Evolutionary conservation across 2,329 filamentous ascomycete genomes (phyloP), one percentile per base, ranked within the genome.

Genomic region (Rasamsonia emersonii): DNA sequence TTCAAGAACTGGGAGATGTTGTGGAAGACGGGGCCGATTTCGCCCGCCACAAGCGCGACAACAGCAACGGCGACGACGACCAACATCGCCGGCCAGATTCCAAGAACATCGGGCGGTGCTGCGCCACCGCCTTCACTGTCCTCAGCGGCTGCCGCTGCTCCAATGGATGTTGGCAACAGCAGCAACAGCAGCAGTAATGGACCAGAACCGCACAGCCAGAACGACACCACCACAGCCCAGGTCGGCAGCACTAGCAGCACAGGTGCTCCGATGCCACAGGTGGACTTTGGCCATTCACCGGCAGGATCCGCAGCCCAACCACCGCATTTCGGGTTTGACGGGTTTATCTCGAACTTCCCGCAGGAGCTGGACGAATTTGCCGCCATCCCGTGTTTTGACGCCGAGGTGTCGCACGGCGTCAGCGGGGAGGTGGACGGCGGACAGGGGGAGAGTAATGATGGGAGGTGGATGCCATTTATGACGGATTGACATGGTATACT

Each of bases 1-100:
- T 70, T 69, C 43, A 69, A 69, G 39, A 67, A 63, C 24, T 69
- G 66, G 66, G 65, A 69, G 38, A 67, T 67, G 52, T 50, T 68
- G 3, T 68, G 66, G 58, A 67, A 62, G 37, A 53, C 53, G 2
- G 57, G 57, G 0, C 57, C 57, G 2, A 43, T 57, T 3, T 59
- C 57, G 2, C 57, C 57, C 1, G 42, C 46, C 6, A 51, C 49
- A 1, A 38, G 51, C 11, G 32, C 28, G 14, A 24, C 18, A 11
- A 20, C 28, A 20, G 19, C 24, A 47, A 49, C 14, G n/a, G n/a
- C n/a, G n/a, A n/a, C n/a, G n/a, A n/a, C n/a, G n/a, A n/a, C n/a
- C n/a, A n/a, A n/a, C n/a, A n/a, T n/a, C n/a, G n/a, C n/a, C n/a
- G n/a, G n/a, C n/a, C n/a, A n/a, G n/a, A n/a, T n/a, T n/a, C n/a